Evolutionary conservation across 1,139 yeast genomes (phyloP).

Genomic region (Arxiozyma heterogenica): DNA sequence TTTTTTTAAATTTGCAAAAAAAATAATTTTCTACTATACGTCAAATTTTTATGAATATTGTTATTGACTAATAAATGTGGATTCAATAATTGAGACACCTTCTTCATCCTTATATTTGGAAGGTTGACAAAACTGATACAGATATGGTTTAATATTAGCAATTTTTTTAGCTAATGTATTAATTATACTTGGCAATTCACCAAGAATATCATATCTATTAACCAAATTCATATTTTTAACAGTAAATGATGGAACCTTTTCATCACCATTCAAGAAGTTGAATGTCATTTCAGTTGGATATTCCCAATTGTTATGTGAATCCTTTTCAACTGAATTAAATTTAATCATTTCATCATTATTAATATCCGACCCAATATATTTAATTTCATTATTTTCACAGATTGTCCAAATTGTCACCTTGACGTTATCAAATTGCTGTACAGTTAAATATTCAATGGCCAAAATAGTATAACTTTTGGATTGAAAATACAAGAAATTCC

Average conservation of each 20-base stretch:
- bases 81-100: constrained; percentile 26
- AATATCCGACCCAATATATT: constrained; percentile 35
- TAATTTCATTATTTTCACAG: constrained; percentile 46
- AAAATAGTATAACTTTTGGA: constrained; percentile 55
- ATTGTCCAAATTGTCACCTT: constrained; percentile 65
- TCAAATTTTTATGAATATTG: too few species aligned
- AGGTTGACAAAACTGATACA: constrained; percentile 69
- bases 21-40: too few species aligned
- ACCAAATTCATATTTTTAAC: constrained; percentile 40
- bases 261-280: constrained; percentile 36
- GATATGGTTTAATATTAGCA: constrained; percentile 77
- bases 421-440: constrained; percentile 61
- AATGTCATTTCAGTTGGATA: constrained; percentile 59
- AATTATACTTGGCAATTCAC: constrained; percentile 77
- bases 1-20: too few species aligned
- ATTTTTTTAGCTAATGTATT: constrained; percentile 73
- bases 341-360: constrained; percentile 50
- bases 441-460: constrained; percentile 84
- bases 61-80: constrained; percentile 21
- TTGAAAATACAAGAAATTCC: constrained; percentile 83
- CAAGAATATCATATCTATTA: constrained; percentile 84
- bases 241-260: constrained; percentile 7
- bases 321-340: constrained; percentile 42
- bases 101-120: constrained; percentile 17
- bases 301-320: constrained; percentile 71